Percentiles rank a stretch among this genome's conserved stretches.
Evolutionary conservation across 2,329 filamentous ascomycete species (phyloP).

Genomic region (Paramyrothecium sp.): DNA sequence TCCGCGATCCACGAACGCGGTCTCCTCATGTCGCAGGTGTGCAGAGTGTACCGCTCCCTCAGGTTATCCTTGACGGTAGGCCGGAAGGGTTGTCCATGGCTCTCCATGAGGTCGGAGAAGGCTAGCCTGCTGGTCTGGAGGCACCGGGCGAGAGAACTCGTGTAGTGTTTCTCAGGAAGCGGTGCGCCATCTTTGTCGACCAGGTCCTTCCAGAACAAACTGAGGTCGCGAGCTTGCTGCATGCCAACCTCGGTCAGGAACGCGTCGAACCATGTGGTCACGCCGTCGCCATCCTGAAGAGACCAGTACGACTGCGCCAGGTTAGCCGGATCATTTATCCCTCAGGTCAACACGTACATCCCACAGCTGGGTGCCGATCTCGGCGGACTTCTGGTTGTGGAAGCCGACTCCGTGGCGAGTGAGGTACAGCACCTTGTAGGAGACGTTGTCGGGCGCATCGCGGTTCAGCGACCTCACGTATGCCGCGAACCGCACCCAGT

Average conservation of each 20-base stretch:
- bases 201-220: constrained; percentile 48
- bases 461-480: constrained; percentile 47
- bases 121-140: constrained; percentile 54
- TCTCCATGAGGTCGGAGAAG: constrained; percentile 39
- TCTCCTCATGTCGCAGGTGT: constrained; percentile 60
- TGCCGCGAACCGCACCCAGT: constrained; percentile 50
- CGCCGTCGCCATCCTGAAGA: constrained; percentile 35
- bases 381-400: constrained; percentile 48
- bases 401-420: constrained; percentile 57
- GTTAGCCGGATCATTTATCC: neutral
- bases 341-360: constrained; percentile 33
- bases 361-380: constrained; percentile 56
- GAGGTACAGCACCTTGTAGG: constrained; percentile 53
- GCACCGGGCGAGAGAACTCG: constrained; percentile 57
- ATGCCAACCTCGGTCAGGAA: constrained; percentile 51
- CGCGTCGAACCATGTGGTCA: constrained; percentile 38
- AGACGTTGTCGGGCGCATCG: constrained; percentile 35
- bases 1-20: constrained; percentile 44
- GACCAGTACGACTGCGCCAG: constrained; percentile 30
- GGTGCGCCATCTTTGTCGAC: constrained; percentile 45
- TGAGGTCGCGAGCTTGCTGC: constrained; percentile 50
- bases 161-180: constrained; percentile 53
- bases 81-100: constrained; percentile 37
- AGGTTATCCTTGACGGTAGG: constrained; percentile 58
- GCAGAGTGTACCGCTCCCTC: constrained; percentile 57